Conservation (phyloP, 108 stramenopile genomes). For the Epithemia pelagica region DNA sequence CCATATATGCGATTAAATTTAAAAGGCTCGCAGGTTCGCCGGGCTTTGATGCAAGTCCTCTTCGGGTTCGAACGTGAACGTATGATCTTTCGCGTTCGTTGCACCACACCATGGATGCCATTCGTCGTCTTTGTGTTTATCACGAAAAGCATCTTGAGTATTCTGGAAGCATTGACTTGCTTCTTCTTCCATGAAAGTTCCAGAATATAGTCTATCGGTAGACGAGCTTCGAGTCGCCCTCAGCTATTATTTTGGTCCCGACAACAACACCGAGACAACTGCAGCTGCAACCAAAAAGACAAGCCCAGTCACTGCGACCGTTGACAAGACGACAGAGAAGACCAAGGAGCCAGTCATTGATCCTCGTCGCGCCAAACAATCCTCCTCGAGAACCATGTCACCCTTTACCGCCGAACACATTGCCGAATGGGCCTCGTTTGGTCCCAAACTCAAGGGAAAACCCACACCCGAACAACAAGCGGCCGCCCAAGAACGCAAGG, state of each 20-base stretch:
- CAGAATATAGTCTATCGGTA: not conserved
- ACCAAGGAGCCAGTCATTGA: not conserved
- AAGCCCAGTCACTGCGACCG: not conserved
- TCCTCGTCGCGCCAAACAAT: not conserved
- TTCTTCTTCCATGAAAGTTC: not conserved
- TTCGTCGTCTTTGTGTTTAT: too few species aligned
- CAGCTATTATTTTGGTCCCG: not conserved
- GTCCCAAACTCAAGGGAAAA: slow-evolving; percentile 41
- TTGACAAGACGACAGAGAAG: not conserved
- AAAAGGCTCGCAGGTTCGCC: too few species aligned
- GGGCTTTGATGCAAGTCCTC: too few species aligned
- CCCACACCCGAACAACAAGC: slow-evolving; percentile 31
- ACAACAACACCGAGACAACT: not conserved
- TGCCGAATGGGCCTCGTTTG: slow-evolving; percentile 38
- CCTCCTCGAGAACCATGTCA: not conserved
- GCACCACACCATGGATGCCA: too few species aligned
- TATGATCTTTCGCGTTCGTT: too few species aligned
- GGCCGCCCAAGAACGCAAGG: slow-evolving; percentile 28
- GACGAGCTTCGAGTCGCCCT: not conserved
- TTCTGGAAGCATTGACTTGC: too few species aligned
- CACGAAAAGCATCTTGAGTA: too few species aligned
- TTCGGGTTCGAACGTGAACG: too few species aligned
- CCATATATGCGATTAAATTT: too few species aligned
- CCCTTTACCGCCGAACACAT: slow-evolving; percentile 35
- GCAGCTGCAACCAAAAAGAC: not conserved